phyloP scores from a whole-genome alignment of 2,329 filamentous ascomycete species.

The Clonostachys rhizophaga region DNA sequence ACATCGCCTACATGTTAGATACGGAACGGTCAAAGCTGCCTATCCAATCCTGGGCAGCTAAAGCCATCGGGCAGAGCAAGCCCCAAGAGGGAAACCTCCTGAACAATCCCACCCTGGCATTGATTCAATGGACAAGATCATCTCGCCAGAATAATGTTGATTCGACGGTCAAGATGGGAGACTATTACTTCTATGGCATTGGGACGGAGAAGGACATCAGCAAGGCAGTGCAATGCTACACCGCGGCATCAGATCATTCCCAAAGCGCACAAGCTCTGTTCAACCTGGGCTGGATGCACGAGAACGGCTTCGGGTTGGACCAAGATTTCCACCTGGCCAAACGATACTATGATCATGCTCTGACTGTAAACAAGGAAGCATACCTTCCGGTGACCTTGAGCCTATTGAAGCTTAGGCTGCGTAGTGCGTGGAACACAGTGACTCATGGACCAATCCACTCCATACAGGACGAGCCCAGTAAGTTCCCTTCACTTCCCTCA shows the following conservation, averaged over 20 bases:
- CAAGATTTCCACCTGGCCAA: constrained; percentile 98
- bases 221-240: constrained; percentile 91
- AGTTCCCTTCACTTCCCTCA: constrained; percentile 19
- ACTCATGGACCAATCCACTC: constrained; percentile 89
- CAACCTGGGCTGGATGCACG: constrained; percentile 99
- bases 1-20: constrained; percentile 84
- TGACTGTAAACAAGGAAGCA: constrained; percentile 88
- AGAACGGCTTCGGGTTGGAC: constrained; percentile 86
- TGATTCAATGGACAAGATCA: constrained; percentile 94
- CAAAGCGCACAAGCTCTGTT: constrained; percentile 93
- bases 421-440: constrained; percentile 92
- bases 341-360: constrained; percentile 87
- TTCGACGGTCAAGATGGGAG: constrained; percentile 94
- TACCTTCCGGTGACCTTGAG: constrained; percentile 90
- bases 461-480: constrained; percentile 85
- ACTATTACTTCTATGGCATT: constrained; percentile 86
- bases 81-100: constrained; percentile 27
- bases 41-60: constrained; percentile 40
- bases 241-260: constrained; percentile 84
- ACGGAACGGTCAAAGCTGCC: constrained; percentile 51
- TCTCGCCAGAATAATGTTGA: constrained; percentile 92
- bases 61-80: constrained; percentile 14
- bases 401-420: constrained; percentile 74
- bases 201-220: constrained; percentile 68
- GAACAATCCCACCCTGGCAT: constrained; percentile 56